Percentiles rank a stretch among this genome's conserved stretches.
phyloP scores from a whole-genome alignment of 441 rosid species.

The Populus tomentosa region DNA sequence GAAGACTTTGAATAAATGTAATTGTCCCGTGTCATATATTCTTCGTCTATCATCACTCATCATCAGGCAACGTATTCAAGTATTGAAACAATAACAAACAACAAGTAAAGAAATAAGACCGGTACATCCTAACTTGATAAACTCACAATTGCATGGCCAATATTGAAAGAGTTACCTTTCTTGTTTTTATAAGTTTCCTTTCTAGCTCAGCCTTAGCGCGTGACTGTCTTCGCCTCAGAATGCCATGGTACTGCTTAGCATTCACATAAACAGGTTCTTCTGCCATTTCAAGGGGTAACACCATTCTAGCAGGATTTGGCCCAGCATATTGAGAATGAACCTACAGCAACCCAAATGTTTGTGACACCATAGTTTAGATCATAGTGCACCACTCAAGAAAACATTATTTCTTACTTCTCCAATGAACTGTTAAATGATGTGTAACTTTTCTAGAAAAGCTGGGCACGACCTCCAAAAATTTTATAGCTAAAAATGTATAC shows the following conservation, averaged over 20 bases:
- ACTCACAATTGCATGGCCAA: not conserved
- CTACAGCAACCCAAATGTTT: slow-evolving; percentile 19
- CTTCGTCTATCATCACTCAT: not conserved
- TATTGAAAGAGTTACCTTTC: slow-evolving; percentile 42
- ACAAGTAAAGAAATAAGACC: not conserved
- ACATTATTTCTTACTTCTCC: not conserved
- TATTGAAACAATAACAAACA: not conserved
- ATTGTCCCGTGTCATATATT: not conserved
- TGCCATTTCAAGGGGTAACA: slow-evolving; percentile 64
- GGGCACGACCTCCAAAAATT: not conserved
- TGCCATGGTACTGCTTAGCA: slow-evolving; percentile 81
- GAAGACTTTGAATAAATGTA: not conserved
- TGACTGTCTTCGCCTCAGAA: slow-evolving; percentile 76
- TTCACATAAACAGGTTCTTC: slow-evolving; percentile 88
- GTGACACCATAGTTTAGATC: not conserved
- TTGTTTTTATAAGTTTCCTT: slow-evolving; percentile 55
- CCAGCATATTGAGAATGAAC: slow-evolving; percentile 34
- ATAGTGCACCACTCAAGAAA: not conserved
- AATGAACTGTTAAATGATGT: not conserved
- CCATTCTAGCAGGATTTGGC: slow-evolving; percentile 62
- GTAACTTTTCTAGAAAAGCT: not conserved
- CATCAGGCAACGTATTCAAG: not conserved
- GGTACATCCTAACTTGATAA: not conserved
- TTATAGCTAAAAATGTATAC: not conserved
- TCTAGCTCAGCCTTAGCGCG: slow-evolving; percentile 83